Evolutionary conservation across 768 basidiomycete species (phyloP), one percentile per base, ranked within the genome.

Genomic region (Hygrocybe punicea): DNA sequence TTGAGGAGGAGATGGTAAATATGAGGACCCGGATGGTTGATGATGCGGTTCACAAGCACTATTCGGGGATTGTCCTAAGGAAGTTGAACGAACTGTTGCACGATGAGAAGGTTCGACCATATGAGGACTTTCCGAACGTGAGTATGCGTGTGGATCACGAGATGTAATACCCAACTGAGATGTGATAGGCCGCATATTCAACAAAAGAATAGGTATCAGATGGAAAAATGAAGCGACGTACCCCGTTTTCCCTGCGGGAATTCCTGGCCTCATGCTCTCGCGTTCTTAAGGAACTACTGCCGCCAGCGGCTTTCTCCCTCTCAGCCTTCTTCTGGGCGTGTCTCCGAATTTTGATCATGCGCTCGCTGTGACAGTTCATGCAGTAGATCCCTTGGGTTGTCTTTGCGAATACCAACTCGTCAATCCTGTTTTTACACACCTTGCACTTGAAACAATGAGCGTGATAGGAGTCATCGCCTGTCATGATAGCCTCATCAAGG

Each of bases 401-500:
- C 78, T 98, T 98, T 57, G 97, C 97, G 61, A 98, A 99, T 56
- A 98, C 93, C 52, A 98, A 84, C 70, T 99, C 97, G 73, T 98
- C 95, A 61, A 99, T 99, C 56, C 93, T 83, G 68, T 89, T 88
- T 70, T 84, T 85, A 77, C 97, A 99, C 51, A 93, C 88, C 66
- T 92, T 89, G 77, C 97, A 99, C 63, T 96, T 95, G 79, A 99
- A 99, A 75, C 97, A 99, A 61, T 94, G 90, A 5, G 97, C 95
- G 69, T 98, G 97, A 65, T 98, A 99, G 0, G 93, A 93, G 69
- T 98, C 97, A 72, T 99, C 94, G 58, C 93, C 97, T 6, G 97
- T 96, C 92, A 99, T 98, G 71, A 98, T 98, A 9, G 97, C 97
- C 68, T 99, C 97, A 75, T 99, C 95, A 55, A 95, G 87, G 62